Base-by-base conservation (phyloP, 352 stramenopile species). In the Globisporangium viniferum region DNA sequence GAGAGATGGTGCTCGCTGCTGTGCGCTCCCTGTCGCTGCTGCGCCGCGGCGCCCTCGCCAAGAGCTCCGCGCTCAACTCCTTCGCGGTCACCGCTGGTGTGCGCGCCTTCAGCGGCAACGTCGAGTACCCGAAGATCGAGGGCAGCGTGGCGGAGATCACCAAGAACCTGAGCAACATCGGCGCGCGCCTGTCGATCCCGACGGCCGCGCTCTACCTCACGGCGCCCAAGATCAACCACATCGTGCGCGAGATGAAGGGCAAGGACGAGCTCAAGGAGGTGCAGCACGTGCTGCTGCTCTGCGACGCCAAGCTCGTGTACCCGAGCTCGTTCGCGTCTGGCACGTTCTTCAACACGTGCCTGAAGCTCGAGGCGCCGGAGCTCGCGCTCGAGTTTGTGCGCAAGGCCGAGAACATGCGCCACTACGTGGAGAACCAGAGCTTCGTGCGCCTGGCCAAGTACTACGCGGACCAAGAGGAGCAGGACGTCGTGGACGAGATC, bases 211-310 rank as follows among this genome's bases (percentile, higher is more conserved):
- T 91, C 24, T 93, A 95, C 76, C 80, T 95, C 62, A 92, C 87
- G 73, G 75, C 79, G 65, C 77, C 80, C n/a, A 95, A 95, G 80
- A 76, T 95, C 69, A 82, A 95, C 72, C 83, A 89, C 66, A 77
- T 95, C 27, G 85, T 93, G 69, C 87, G 87, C 67, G 84, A 90
- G 69, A 90, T 92, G 77, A 84, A 93, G 77, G 84, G 81, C 57
- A 70, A 77, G 46, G 82, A 93, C 18, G 87, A 95, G 66, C 68
- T 93, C 27, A 61, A 70, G 48, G 71, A 90, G 59, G 88, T 93
- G 64, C 86, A 92, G 49, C 79, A 82, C 62, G 81, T 80, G 70
- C 72, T 95, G 66, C 73, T 93, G 68, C 75, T 93, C 46, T 92
- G 84, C 66, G 88, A 95, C 66, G 74, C 73, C 77, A 93, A 93